A percentile compares a stretch with the other conserved stretches of the same genome.
Conservation (phyloP, 148 eudicot species). For the Tetragonia tetragonoides region DNA sequence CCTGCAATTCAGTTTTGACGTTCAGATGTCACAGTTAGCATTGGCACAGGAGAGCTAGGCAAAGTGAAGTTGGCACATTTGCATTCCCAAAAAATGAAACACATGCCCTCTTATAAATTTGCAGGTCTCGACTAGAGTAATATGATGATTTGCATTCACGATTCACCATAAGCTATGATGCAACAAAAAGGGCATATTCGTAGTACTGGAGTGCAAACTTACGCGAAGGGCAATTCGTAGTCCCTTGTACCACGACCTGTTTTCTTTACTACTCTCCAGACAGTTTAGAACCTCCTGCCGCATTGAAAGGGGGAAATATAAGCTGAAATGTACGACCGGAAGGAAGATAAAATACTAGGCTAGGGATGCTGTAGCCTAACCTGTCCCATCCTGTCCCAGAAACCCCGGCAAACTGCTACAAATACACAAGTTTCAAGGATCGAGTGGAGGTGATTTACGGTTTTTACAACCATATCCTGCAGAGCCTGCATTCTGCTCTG, state of each 20-base stretch:
- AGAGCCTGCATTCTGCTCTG: constrained; percentile 63
- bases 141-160: background rate
- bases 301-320: background rate
- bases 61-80: too few species aligned
- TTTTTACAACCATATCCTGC: constrained; percentile 48
- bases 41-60: too few species aligned
- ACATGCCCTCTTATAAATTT: background rate
- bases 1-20: constrained; percentile 33
- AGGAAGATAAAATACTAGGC: background rate
- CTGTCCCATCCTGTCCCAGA: constrained; percentile 88
- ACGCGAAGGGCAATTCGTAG: constrained; percentile 69
- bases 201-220: constrained; percentile 28
- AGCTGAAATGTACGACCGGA: constrained; percentile 10
- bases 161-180: constrained; percentile 4
- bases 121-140: background rate
- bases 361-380: constrained; percentile 15
- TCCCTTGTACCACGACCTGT: constrained; percentile 59
- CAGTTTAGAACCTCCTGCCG: constrained; percentile 57
- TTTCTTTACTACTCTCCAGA: constrained; percentile 63
- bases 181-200: background rate
- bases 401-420: constrained; percentile 52
- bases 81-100: background rate
- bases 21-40: background rate
- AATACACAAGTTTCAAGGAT: constrained; percentile 55
- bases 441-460: constrained; percentile 54